Base-by-base conservation (phyloP, 495 filamentous ascomycete genomes). In the Mytilinidion resinicola region DNA sequence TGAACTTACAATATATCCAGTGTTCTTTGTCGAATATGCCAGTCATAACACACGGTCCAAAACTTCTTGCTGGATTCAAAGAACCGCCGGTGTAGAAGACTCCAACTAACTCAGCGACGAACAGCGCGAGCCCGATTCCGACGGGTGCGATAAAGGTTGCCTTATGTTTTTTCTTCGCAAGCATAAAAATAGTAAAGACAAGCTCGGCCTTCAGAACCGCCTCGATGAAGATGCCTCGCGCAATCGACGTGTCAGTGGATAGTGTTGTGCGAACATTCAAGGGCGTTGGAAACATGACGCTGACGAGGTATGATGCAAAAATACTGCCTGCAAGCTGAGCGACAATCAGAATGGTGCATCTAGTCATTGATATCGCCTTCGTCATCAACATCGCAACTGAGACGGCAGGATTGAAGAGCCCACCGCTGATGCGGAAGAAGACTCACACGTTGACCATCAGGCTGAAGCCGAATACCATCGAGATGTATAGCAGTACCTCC, bases 381-480 rank as follows among this genome's bases (percentile, higher is more conserved):
- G 77, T 76, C 2, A 85, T 58, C 33, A 78, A 76, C 44, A 85
- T 77, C 0, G 79, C 83, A 7, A 85, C 70, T 0, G 84, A 86
- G 5, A 86, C 84, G 30, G 82, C 85, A 0, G 89, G 89, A 60
- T 92, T 91, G 70, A 92, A 93, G n/a, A 89, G 69, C 9, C 87
- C 89, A 3, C 88, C 89, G 0, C 78, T 84, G 21, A 91, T 81
- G 14, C 88, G 80, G 70, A 85, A 92, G 74, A 92, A 91, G 0
- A 86, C 80, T 88, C 87, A 95, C 0, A 86, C 88, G 60, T 90
- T 92, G 63, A 88, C 86, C 14, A 82, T 82, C 60, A 93, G 75
- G 9, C 82, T 80, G 62, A 90, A 79, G 0, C 86, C 89, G 60
- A 92, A 93, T n/a, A 73, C 73, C 7, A 89, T 67, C 1, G 85